Evolutionary conservation across 2,329 filamentous ascomycete genomes (phyloP).

Genomic region (Aphanocladium album): DNA sequence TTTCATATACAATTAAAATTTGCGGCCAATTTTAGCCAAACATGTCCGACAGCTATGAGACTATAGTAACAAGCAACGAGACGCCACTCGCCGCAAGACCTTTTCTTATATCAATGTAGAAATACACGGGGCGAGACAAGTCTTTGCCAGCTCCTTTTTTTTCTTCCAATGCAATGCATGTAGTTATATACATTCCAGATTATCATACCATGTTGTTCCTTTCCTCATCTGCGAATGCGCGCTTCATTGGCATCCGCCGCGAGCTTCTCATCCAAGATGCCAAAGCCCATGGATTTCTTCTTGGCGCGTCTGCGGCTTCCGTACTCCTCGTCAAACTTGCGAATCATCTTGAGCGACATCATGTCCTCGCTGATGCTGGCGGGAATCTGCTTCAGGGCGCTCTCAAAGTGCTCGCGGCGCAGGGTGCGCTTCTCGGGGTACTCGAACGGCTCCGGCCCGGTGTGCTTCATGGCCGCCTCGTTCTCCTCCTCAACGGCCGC

Average conservation of each 20-base stretch:
- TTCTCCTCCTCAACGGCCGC: constrained; percentile 73
- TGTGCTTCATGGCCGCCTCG: constrained; percentile 31
- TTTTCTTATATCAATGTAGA: background rate
- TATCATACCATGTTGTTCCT: background rate
- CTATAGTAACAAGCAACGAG: background rate
- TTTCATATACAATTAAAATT: constrained; percentile 11
- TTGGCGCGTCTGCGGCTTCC: constrained; percentile 71
- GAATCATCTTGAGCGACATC: constrained; percentile 76
- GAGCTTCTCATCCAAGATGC: constrained; percentile 35
- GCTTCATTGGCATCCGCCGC: constrained; percentile 38
- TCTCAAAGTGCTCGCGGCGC: constrained; percentile 69
- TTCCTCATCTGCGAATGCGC: constrained; percentile 32
- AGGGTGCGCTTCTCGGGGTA: constrained; percentile 59
- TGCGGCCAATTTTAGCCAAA: background rate
- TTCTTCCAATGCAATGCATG: background rate
- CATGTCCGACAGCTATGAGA: background rate
- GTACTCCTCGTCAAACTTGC: constrained; percentile 94
- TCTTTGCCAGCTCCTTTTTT: background rate
- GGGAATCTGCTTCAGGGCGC: constrained; percentile 80
- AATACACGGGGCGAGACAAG: background rate
- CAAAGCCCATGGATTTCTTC: constrained; percentile 57
- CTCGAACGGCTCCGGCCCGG: constrained; percentile 41
- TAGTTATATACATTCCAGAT: constrained; percentile 1
- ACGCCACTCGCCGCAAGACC: background rate
- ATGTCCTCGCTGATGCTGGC: constrained; percentile 94